Evolutionary conservation across 2,329 filamentous ascomycete genomes (phyloP).

Genomic region (Epichloe sibirici): DNA sequence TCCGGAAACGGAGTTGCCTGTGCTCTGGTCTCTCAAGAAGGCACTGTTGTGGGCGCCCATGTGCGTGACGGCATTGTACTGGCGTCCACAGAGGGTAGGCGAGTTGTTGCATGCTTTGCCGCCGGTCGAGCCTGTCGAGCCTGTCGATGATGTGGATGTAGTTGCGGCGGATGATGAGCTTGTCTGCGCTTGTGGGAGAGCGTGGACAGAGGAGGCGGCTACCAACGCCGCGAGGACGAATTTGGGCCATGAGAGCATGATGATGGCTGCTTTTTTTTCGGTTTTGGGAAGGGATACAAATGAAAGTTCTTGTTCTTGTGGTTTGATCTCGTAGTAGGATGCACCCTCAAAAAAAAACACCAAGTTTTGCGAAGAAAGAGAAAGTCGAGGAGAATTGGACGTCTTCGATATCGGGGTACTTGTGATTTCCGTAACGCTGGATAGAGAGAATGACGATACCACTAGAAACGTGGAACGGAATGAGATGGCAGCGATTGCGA

Average conservation of each 20-base stretch:
- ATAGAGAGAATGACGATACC: neutral
- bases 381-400: neutral
- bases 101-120: constrained; percentile 65
- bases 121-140: constrained; percentile 7
- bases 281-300: neutral
- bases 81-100: constrained; percentile 54
- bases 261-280: constrained; percentile 1
- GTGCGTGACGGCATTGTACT: constrained; percentile 67
- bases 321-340: neutral
- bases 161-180: constrained; percentile 4
- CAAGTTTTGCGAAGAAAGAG: no score
- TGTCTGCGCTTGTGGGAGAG: constrained; percentile 12
- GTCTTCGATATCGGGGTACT: neutral
- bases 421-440: no score
- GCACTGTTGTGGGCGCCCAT: constrained; percentile 66
- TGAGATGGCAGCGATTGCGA: no score
- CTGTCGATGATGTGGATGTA: constrained; percentile 7
- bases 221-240: constrained; percentile 11
- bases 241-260: constrained; percentile 14
- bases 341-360: no score
- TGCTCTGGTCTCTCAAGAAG: constrained; percentile 54
- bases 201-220: constrained; percentile 12
- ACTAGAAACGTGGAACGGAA: no score
- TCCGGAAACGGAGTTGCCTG: constrained; percentile 49
- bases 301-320: neutral